Conservation (phyloP, 768 basidiomycete genomes). For the Xerocomellus chrysenteron region DNA sequence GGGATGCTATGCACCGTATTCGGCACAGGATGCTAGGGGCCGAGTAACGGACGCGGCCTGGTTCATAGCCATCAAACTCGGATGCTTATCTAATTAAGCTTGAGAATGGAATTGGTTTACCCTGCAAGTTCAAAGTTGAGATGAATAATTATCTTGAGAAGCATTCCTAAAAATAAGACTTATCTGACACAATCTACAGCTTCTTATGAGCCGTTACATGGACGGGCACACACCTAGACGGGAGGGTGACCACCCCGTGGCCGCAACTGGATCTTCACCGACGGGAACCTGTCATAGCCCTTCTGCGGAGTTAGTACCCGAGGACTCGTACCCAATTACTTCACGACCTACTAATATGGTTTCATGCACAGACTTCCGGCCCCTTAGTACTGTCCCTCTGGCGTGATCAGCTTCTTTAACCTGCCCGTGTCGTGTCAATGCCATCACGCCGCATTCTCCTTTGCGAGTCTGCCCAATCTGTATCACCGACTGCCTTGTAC, state of each 20-base stretch:
- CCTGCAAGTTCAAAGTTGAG: constrained; percentile 22
- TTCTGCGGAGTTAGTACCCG: constrained; percentile 35
- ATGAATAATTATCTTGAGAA: constrained; percentile 21
- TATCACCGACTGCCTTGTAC: constrained; percentile 30
- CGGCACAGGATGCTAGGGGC: constrained; percentile 19
- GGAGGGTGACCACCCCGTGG: constrained; percentile 18
- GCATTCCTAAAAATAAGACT: constrained; percentile 8
- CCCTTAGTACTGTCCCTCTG: constrained; percentile 26
- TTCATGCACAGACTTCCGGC: constrained; percentile 32
- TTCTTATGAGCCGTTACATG: constrained; percentile 3
- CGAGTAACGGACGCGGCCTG: constrained; percentile 11
- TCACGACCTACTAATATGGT: constrained; percentile 31
- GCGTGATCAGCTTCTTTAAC: constrained; percentile 28
- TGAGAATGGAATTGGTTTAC: constrained; percentile 17
- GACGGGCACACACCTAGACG: constrained; percentile 8
- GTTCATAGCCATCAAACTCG: constrained; percentile 24
- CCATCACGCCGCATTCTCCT: constrained; percentile 32
- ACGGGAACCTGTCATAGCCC: constrained; percentile 26
- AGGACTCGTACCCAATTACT: constrained; percentile 31
- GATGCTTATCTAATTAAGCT: constrained; percentile 33
- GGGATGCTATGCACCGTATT: neutral
- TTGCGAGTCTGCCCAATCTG: constrained; percentile 26
- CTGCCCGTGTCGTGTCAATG: constrained; percentile 28
- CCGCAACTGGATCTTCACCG: constrained; percentile 31
- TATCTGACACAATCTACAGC: constrained; percentile 19